Percentiles rank a stretch among this genome's conserved stretches.
phyloP scores from a whole-genome alignment of 192 early-diverging fungal species.

The Helicostylum pulchrum region DNA sequence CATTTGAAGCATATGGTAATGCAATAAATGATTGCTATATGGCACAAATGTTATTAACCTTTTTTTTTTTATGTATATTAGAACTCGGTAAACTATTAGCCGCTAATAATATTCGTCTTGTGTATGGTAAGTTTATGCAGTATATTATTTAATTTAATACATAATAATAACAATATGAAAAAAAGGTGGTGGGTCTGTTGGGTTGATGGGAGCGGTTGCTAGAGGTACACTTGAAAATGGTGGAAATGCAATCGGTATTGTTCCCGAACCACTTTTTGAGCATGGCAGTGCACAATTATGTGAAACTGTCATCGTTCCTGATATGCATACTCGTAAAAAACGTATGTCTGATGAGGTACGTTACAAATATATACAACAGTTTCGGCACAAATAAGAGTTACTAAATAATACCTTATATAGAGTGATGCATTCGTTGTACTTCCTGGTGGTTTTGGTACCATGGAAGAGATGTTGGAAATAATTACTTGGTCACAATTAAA shows the following conservation, averaged over 20 bases:
- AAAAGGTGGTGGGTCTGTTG: slow-evolving; percentile 56
- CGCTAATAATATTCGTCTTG: slow-evolving; percentile 55
- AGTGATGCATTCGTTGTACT: slow-evolving; percentile 75
- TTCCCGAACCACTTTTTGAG: slow-evolving; percentile 61
- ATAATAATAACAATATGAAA: background rate
- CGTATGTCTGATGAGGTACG: slow-evolving; percentile 64
- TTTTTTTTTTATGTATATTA: slow-evolving; percentile 10
- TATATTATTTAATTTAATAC: background rate
- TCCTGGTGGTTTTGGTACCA: slow-evolving; percentile 85
- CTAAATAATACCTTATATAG: slow-evolving; percentile 18
- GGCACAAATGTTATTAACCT: background rate
- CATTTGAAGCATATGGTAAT: slow-evolving; percentile 42
- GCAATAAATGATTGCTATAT: background rate
- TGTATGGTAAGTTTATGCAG: slow-evolving; percentile 50
- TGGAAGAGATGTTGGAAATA: slow-evolving; percentile 86
- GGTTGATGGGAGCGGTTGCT: slow-evolving; percentile 87
- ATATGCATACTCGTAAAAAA: slow-evolving; percentile 84
- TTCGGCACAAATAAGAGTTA: background rate
- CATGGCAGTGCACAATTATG: slow-evolving; percentile 31
- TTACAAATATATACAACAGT: background rate
- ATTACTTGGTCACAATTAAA: slow-evolving; percentile 76
- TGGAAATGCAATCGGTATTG: slow-evolving; percentile 71
- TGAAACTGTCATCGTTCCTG: slow-evolving; percentile 62
- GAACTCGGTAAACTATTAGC: slow-evolving; percentile 56
- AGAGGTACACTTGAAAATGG: slow-evolving; percentile 52